A percentile compares a stretch with the other conserved stretches of the same genome.
phyloP scores from a whole-genome alignment of 1,284 basidiomycete species.

The Rhizoctonia solani region DNA sequence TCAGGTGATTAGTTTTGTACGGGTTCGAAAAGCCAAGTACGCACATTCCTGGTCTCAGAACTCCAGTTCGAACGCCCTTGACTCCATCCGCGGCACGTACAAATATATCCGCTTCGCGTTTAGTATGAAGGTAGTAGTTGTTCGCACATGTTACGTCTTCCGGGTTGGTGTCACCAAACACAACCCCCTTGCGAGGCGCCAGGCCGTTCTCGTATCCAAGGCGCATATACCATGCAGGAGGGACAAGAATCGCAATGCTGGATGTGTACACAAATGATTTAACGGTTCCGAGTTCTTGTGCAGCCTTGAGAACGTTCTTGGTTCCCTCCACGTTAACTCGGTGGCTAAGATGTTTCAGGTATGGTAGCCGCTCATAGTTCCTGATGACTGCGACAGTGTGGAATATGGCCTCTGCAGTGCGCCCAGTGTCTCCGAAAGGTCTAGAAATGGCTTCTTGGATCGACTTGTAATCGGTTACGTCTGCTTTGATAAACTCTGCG shows the following conservation, averaged over 20 bases:
- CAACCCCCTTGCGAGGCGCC: not conserved
- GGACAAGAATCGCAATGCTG: not conserved
- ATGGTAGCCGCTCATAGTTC: constrained; percentile 10
- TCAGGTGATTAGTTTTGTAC: not conserved
- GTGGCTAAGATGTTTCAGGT: constrained; percentile 24
- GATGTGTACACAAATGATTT: constrained; percentile 14
- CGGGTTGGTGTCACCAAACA: not conserved
- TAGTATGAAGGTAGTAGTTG: not conserved
- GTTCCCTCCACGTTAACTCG: constrained; percentile 15
- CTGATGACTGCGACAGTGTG: constrained; percentile 21
- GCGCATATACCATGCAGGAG: constrained; percentile 18
- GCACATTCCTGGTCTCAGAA: constrained; percentile 24
- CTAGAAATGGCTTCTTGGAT: constrained; percentile 12
- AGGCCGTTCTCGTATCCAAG: constrained; percentile 1
- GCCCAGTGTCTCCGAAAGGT: constrained; percentile 7
- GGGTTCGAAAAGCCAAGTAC: not conserved
- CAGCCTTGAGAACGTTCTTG: constrained; percentile 11
- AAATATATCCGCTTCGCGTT: constrained; percentile 17
- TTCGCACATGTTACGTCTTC: not conserved
- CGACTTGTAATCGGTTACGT: constrained; percentile 10
- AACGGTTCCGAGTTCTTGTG: constrained; percentile 19
- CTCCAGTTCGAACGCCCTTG: constrained; percentile 18
- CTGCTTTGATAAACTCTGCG: constrained; percentile 13
- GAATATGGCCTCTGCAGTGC: constrained; percentile 14
- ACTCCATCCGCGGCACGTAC: constrained; percentile 12